Conservation (phyloP, 352 stramenopile species). For the Globisporangium cederbergense region DNA sequence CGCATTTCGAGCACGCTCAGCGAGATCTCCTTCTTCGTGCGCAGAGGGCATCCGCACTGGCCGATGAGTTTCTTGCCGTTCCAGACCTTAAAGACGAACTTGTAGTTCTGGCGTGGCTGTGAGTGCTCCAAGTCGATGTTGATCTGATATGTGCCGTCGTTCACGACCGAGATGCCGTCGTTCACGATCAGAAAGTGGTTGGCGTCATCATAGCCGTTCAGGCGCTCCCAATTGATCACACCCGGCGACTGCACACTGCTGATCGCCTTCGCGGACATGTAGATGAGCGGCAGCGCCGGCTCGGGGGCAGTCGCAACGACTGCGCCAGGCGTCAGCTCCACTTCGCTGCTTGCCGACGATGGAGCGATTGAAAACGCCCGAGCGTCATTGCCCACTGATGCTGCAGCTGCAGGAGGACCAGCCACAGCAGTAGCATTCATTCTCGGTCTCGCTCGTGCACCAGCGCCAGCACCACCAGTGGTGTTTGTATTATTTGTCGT, state of each 20-base stretch:
- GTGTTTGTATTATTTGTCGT: not conserved
- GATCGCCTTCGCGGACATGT: conserved; percentile 20
- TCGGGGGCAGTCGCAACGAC: not conserved
- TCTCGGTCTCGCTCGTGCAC: not conserved
- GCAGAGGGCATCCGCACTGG: conserved; percentile 33
- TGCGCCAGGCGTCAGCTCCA: not conserved
- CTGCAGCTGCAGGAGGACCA: not conserved
- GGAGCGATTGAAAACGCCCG: not conserved
- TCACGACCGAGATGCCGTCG: conserved; percentile 26
- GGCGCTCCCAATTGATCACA: conserved; percentile 28
- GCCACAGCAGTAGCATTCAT: not conserved
- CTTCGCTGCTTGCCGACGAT: not conserved
- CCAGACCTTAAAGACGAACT: conserved; percentile 37
- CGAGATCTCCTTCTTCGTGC: conserved; percentile 24
- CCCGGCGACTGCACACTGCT: conserved; percentile 15
- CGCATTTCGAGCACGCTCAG: conserved; percentile 36
- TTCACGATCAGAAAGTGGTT: conserved; percentile 27
- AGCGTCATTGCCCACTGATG: not conserved
- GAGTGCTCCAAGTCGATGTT: conserved; percentile 37
- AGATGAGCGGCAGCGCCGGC: conserved; percentile 25
- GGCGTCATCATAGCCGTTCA: conserved; percentile 20
- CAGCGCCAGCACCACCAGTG: not conserved
- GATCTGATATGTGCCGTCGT: conserved; percentile 24
- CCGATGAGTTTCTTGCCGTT: conserved; percentile 33
- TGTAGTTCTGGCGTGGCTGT: conserved; percentile 17